Conservation (phyloP, 768 basidiomycete genomes). For the Boletellus emodensis region DNA sequence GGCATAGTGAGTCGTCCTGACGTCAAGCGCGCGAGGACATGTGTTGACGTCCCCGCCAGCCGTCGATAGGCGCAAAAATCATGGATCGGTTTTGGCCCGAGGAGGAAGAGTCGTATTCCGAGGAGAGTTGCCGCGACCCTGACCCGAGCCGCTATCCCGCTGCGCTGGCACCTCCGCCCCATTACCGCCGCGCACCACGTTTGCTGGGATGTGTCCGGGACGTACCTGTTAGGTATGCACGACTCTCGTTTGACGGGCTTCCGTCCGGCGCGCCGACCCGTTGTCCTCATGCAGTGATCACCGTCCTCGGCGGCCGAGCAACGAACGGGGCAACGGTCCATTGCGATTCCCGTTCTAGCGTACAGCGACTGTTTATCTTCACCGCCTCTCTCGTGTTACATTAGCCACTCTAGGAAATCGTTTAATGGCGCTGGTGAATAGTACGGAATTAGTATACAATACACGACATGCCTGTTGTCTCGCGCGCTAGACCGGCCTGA, state of each 20-base stretch:
- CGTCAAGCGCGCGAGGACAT: neutral
- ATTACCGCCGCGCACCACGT: constrained; percentile 24
- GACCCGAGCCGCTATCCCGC: constrained; percentile 12
- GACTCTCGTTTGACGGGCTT: neutral
- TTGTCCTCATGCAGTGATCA: constrained; percentile 13
- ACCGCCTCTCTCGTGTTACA: neutral
- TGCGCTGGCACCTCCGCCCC: constrained; percentile 27
- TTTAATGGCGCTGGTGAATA: constrained; percentile 16
- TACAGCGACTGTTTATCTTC: constrained; percentile 9
- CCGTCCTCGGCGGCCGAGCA: constrained; percentile 11
- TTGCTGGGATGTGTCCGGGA: constrained; percentile 8
- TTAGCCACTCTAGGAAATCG: constrained; percentile 10
- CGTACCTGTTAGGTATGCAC: constrained; percentile 14
- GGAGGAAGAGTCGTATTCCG: constrained; percentile 19
- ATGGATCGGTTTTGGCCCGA: constrained; percentile 31
- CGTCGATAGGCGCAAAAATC: constrained; percentile 26
- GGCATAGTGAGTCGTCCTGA: constrained; percentile 14
- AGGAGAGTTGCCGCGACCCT: constrained; percentile 15
- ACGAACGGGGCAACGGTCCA: constrained; percentile 11
- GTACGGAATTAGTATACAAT: constrained; percentile 17
- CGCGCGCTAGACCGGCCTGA: constrained; percentile 23
- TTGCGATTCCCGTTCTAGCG: constrained; percentile 28
- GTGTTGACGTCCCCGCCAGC: constrained; percentile 18
- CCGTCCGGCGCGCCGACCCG: neutral
- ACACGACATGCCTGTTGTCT: constrained; percentile 8